Conservation (phyloP, 345 rosid genomes). For the Citrus hindsii region DNA sequence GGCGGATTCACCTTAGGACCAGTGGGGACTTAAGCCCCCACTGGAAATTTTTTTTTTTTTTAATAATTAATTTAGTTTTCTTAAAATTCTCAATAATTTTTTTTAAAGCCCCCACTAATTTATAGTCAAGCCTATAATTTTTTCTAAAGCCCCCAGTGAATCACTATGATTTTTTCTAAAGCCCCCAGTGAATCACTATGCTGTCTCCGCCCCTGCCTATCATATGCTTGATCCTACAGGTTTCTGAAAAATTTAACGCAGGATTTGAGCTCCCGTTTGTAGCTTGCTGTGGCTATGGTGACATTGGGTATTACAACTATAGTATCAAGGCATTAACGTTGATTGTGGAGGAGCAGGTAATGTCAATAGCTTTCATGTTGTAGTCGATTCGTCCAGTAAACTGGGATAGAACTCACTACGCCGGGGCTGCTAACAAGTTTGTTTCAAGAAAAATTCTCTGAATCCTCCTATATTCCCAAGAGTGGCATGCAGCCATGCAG, state of each 20-base stretch:
- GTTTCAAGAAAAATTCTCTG: constrained; percentile 31
- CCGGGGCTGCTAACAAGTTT: constrained; percentile 34
- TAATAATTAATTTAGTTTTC: too few species aligned
- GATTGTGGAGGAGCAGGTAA: constrained; percentile 16
- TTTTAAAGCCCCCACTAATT: too few species aligned
- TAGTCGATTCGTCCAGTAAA: constrained; percentile 19
- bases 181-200: too few species aligned
- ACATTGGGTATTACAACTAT: constrained; percentile 17
- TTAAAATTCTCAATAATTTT: too few species aligned
- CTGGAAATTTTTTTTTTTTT: too few species aligned
- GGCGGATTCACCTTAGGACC: too few species aligned
- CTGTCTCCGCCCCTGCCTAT: too few species aligned
- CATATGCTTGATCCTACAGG: too few species aligned
- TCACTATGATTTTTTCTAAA: too few species aligned
- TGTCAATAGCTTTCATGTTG: constrained; percentile 14
- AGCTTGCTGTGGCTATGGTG: constrained; percentile 38
- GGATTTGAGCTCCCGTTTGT: constrained; percentile 27
- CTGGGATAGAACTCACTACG: constrained; percentile 38
- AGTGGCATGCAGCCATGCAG: constrained; percentile 28
- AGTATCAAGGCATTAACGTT: background rate
- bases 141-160: too few species aligned
- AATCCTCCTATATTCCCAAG: constrained; percentile 22
- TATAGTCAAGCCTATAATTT: too few species aligned
- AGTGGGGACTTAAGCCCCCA: too few species aligned
- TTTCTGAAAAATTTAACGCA: background rate